phyloP scores from a whole-genome alignment of 192 early-diverging fungal genomes.

The Chytriomyces hyalinus region DNA sequence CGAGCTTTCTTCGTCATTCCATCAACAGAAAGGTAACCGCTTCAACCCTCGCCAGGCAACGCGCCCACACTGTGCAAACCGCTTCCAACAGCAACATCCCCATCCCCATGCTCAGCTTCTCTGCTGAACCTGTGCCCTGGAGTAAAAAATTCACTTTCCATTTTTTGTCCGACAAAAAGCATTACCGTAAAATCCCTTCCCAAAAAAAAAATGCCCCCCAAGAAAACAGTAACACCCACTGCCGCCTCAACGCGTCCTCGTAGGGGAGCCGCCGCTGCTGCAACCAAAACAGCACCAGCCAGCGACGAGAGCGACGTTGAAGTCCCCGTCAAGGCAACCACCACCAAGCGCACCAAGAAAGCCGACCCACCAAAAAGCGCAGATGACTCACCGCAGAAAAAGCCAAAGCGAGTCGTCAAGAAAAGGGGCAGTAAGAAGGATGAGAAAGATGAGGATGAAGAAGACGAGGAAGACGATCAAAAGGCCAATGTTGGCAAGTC shows the following conservation, averaged over 20 bases:
- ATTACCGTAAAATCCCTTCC: too few species aligned
- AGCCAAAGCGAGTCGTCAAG: not conserved
- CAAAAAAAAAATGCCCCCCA: not conserved
- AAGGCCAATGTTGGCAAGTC: not conserved
- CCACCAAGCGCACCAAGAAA: too few species aligned
- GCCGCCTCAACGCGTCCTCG: not conserved
- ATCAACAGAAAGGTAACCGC: too few species aligned
- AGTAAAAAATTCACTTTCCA: too few species aligned
- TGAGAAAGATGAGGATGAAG: not conserved
- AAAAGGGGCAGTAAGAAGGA: conserved; percentile 2
- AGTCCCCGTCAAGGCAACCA: not conserved
- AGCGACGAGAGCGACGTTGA: not conserved
- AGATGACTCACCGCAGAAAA: not conserved
- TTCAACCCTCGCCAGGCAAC: too few species aligned
- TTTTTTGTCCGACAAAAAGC: too few species aligned
- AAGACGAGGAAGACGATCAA: conserved; percentile 13
- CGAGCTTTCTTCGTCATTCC: too few species aligned
- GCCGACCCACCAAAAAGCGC: too few species aligned
- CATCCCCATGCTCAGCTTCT: too few species aligned
- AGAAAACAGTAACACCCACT: not conserved
- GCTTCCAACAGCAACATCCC: too few species aligned
- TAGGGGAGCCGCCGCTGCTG: not conserved
- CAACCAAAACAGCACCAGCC: not conserved
- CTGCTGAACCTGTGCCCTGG: too few species aligned
- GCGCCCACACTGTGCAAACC: too few species aligned